These are phyloP conservation scores for Corymbia maculata DNA, from an alignment of 345 rosid genomes.

Conservation along the genomic window DNA sequence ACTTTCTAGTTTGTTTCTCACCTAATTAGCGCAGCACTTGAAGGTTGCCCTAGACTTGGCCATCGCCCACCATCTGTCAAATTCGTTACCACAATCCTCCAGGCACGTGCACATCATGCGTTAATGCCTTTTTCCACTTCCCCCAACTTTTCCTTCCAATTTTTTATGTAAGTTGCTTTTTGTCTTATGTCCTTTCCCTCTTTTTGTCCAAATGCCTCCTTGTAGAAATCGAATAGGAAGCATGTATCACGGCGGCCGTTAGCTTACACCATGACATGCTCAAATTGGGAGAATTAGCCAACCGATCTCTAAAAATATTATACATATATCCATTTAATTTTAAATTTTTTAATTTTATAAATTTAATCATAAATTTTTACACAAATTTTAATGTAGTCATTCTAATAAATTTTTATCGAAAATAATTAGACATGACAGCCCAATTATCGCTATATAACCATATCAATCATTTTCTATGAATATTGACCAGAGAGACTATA, in stretches of 20 bases:
- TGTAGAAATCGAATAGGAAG: neutral
- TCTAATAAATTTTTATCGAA: rapidly evolving
- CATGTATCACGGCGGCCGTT: rapidly evolving
- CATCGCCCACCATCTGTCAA: neutral
- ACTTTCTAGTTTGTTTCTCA: neutral
- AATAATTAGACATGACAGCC: neutral
- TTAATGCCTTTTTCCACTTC: too few relatives aligned
- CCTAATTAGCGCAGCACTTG: neutral
- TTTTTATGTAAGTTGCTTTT: neutral
- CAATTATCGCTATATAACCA: rapidly evolving
- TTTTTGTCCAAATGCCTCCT: neutral
- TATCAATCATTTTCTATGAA: rapidly evolving
- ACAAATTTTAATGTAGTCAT: neutral
- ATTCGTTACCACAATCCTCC: neutral
- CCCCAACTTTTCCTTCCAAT: too few relatives aligned
- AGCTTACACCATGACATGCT: neutral
- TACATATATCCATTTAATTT: rapidly evolving
- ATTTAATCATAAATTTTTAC: too few relatives aligned
- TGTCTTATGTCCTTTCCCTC: neutral
- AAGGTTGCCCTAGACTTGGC: neutral
- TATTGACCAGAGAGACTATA: rapidly evolving
- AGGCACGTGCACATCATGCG: neutral
- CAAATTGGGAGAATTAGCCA: neutral
- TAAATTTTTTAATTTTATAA: neutral
- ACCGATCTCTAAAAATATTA: neutral